phyloP scores from a whole-genome alignment of 2,329 filamentous ascomycete genomes.

The Moelleriella libera region DNA sequence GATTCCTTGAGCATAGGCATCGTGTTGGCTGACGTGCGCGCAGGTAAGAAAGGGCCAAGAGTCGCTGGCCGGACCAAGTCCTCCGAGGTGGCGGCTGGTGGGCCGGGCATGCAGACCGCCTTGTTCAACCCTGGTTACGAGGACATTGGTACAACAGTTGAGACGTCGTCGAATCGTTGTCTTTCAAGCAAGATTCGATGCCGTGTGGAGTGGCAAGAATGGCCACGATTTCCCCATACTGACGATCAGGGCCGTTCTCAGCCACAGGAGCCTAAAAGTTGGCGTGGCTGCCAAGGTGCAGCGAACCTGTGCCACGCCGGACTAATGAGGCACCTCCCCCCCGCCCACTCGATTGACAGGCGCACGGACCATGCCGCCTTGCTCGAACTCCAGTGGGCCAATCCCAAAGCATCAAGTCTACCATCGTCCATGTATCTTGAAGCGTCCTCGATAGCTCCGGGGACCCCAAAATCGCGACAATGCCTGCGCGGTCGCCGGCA shows the following conservation, averaged over 20 bases:
- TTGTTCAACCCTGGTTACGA: not conserved
- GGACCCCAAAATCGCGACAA: slow-evolving; percentile 6
- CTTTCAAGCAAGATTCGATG: not conserved
- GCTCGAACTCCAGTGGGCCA: no score
- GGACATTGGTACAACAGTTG: not conserved
- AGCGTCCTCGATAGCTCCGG: not conserved
- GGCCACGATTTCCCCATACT: not conserved
- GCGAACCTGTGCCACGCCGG: not conserved
- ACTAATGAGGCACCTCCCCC: not conserved
- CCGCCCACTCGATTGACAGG: no score
- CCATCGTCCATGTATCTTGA: no score
- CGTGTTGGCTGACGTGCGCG: slow-evolving; percentile 1
- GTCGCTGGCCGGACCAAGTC: not conserved
- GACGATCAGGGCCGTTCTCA: no score
- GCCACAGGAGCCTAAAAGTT: no score
- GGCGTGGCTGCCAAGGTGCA: not conserved
- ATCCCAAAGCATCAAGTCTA: no score
- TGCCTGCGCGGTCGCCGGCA: slow-evolving; percentile 16
- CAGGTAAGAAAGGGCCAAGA: not conserved
- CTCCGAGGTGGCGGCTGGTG: not conserved
- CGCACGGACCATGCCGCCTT: no score
- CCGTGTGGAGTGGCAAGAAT: not conserved
- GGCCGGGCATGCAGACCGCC: not conserved
- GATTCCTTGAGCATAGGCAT: not conserved
- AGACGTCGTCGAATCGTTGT: not conserved